Percentiles rank a stretch among this genome's conserved stretches.
phyloP scores from a whole-genome alignment of 2,329 filamentous ascomycete genomes.

The Trichoderma polysporum region DNA sequence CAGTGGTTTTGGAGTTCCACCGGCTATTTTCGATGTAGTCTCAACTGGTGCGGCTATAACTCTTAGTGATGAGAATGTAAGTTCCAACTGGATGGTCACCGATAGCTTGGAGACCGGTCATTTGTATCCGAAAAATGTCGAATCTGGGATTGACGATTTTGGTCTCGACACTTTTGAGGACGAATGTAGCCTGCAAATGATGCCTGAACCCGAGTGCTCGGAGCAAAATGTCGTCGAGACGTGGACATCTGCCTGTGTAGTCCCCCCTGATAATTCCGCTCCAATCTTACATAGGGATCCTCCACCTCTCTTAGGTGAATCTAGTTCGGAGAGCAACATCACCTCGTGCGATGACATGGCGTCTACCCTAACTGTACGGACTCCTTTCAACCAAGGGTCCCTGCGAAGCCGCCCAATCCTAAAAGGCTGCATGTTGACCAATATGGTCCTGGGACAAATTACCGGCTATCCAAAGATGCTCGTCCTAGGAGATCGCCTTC shows the following conservation, averaged over 20 bases:
- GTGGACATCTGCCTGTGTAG: not conserved
- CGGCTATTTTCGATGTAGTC: not conserved
- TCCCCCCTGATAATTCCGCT: not conserved
- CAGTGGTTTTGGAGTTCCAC: not conserved
- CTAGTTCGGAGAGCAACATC: not conserved
- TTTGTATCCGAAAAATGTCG: not conserved
- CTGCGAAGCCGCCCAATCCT: slow-evolving; percentile 3
- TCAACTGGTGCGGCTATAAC: not conserved
- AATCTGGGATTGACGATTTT: not conserved
- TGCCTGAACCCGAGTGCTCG: not conserved
- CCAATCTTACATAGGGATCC: not conserved
- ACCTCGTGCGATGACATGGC: not conserved
- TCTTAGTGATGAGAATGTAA: not conserved
- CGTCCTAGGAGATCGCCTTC: slow-evolving; percentile 1
- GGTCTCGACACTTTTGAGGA: not conserved
- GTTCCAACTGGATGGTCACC: not conserved
- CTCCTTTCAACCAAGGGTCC: not conserved
- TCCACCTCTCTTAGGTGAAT: not conserved
- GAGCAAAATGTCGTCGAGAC: not conserved
- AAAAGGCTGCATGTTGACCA: slow-evolving; percentile 10
- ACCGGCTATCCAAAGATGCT: slow-evolving; percentile 10
- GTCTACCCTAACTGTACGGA: not conserved
- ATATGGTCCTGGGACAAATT: slow-evolving; percentile 4
- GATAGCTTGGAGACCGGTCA: not conserved
- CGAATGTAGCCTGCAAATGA: not conserved